These are phyloP conservation scores for Torrubiella hemipterigena DNA, from an alignment of 2,329 filamentous ascomycete species.

Conservation along the genomic window DNA sequence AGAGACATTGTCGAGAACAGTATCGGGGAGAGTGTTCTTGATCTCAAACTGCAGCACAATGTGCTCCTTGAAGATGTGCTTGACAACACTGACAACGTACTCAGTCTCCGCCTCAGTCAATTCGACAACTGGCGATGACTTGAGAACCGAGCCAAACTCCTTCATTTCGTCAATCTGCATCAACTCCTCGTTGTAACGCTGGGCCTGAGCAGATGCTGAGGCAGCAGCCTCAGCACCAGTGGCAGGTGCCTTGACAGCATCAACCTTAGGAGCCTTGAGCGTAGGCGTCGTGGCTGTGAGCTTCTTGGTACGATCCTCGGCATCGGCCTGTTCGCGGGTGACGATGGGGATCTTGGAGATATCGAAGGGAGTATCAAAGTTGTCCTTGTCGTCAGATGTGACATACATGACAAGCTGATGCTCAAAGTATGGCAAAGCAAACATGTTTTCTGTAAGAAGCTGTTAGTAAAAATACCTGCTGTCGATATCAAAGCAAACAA, in stretches of 20 bases:
- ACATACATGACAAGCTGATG: constrained; percentile 97
- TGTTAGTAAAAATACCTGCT: constrained; percentile 10
- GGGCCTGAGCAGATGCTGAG: constrained; percentile 65
- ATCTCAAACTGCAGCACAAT: constrained; percentile 93
- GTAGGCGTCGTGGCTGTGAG: constrained; percentile 85
- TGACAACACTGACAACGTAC: constrained; percentile 86
- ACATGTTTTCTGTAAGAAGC: constrained; percentile 66
- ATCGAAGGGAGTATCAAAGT: constrained; percentile 79
- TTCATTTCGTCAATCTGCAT: constrained; percentile 83
- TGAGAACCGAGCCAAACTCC: constrained; percentile 80
- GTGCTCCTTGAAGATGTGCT: constrained; percentile 97
- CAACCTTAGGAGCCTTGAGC: constrained; percentile 80
- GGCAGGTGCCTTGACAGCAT: constrained; percentile 58
- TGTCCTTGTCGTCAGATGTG: constrained; percentile 77
- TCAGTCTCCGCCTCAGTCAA: constrained; percentile 96
- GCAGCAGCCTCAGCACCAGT: constrained; percentile 64
- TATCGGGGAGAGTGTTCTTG: constrained; percentile 91
- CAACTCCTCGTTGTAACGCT: constrained; percentile 82
- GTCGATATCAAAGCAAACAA: background rate
- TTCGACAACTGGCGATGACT: constrained; percentile 76
- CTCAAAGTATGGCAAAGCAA: constrained; percentile 87
- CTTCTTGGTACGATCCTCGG: constrained; percentile 94
- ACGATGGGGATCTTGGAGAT: constrained; percentile 85
- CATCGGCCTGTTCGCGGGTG: constrained; percentile 88
- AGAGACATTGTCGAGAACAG: constrained; percentile 80